Evolutionary conservation across 805 yeast genomes (phyloP), one percentile per base, ranked within the genome.

Genomic region (Candida pseudofarinosa): DNA sequence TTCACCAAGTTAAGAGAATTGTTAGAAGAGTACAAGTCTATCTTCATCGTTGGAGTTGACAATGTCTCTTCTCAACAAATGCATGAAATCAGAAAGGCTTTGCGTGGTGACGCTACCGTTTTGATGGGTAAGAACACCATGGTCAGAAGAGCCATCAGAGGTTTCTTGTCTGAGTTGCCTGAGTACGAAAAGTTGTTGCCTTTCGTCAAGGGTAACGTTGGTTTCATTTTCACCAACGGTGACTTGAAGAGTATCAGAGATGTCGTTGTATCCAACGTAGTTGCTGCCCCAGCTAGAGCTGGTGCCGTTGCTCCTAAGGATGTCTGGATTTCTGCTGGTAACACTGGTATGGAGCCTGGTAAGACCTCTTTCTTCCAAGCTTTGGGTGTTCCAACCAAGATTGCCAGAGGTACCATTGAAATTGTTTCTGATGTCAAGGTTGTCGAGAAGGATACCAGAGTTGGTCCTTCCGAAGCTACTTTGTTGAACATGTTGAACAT

Each of bases 271-370:
- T 72, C 85, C 65, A 93, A 93, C 90, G 90, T 85, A 77, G 97
- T 93, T 71, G 97, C 97, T 70, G 99, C 99, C 67, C 99, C 99
- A 76, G 99, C 99, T 67, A 90, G 90, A 80, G 95, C 99, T 56
- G 99, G 99, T 88, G 98, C 98, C 68, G 70, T 88, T 69, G 97
- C 99, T 66, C 98, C 98, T 74, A 85, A 73, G 73, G 97, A 91
- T 69, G 98, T 93, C 67, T 88, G 83, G 85, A 85, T 93, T 60
- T 95, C 95, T 71, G 98, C 98, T 64, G 95, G 96, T 76, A 93
- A 93, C 96, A 93, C 99, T 63, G 97, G 98, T 86, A 90, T 93
- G 96, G 99, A 93, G 81, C 99, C 99, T 77, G 98, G 98, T 85
- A 93, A 93, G 88, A 93, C 99, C 69, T 93, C 99, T 71, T 93